Conservation (phyloP, 768 basidiomycete species). For the Leccinum ochraceum region DNA sequence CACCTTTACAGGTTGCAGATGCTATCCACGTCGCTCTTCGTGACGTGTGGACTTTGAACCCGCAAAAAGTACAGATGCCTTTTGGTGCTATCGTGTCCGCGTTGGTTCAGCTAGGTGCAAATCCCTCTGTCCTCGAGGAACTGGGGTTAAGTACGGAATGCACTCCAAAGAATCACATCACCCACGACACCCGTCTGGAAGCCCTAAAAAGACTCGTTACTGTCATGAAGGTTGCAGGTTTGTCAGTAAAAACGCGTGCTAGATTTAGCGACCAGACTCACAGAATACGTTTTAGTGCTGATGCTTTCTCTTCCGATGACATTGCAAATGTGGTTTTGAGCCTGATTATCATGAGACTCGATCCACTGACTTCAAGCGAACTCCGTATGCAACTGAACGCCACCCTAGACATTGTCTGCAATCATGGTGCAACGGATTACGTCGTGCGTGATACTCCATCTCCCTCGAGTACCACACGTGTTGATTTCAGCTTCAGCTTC, state of each 20-base stretch:
- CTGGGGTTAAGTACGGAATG: constrained; percentile 32
- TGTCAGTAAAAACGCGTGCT: constrained; percentile 39
- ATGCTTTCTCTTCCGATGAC: constrained; percentile 40
- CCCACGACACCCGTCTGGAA: constrained; percentile 28
- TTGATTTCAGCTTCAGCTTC: constrained; percentile 42
- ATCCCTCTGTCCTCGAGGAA: constrained; percentile 34
- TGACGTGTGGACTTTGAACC: constrained; percentile 32
- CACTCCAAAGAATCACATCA: constrained; percentile 14
- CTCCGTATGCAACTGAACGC: constrained; percentile 47
- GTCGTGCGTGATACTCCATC: constrained; percentile 20
- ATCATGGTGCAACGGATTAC: constrained; percentile 35
- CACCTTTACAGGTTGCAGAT: constrained; percentile 29
- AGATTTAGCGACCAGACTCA: constrained; percentile 2
- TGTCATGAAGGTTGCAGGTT: constrained; percentile 44
- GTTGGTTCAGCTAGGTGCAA: constrained; percentile 49
- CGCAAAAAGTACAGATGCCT: constrained; percentile 31
- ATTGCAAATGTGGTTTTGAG: constrained; percentile 49
- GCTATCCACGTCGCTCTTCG: constrained; percentile 37
- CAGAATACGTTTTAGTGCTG: constrained; percentile 29
- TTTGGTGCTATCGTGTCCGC: constrained; percentile 37
- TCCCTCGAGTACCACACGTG: background rate
- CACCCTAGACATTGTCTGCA: constrained; percentile 49
- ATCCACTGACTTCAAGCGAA: constrained; percentile 46
- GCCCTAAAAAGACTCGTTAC: constrained; percentile 43
- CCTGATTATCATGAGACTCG: constrained; percentile 58